Base-by-base conservation (phyloP, 305 asterid species). In the Rubia balearica region DNA sequence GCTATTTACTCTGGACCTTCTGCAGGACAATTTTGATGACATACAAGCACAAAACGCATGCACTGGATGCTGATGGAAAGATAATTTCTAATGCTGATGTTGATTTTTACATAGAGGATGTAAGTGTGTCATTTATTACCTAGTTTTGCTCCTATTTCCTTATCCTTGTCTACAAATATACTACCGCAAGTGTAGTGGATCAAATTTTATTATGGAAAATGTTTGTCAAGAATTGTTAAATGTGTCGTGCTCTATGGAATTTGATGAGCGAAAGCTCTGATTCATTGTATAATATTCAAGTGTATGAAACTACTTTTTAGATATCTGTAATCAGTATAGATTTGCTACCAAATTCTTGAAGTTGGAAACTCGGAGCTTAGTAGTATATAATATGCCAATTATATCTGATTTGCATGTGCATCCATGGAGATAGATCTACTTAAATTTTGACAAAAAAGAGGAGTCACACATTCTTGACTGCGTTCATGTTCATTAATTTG, bases 31-130 rank as follows among this genome's bases (percentile, higher is more conserved):
- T 94, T 75, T 83, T 90, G 87, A 77, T 90, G 93, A 81, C 97
- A 38, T 91, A 85, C 87, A 91, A 91, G 81, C 99, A 91, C 89
- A 94, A 91, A 85, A 91, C 96, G 14, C 99, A 94, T 80, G 75
- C 96, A 21, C 93, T 89, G 41, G 90, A 86, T 82, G 74, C 87
- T 12, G 85, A 84, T 71, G 95, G 98, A 61, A 91, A 89, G 73
- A 80, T 87, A 41, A 73, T 82, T 40, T 89, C 98, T 8, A 94
- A 94, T 75, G 92, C 97, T 2, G 98, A 94, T 73, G 19, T 89
- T 19, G 89, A 91, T 75, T 94, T 91, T 84, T 91, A 85, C 80
- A 79, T 94, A 19, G 91, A 88, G 56, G 93, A 91, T 74, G 99
- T 91, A 81, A 83, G 99, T 77, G 66, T 68, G 24, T 21, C 46